These are phyloP conservation scores for Wickerhamomyces sydowiorum DNA, from an alignment of 805 yeast species.

Conservation along the genomic window DNA sequence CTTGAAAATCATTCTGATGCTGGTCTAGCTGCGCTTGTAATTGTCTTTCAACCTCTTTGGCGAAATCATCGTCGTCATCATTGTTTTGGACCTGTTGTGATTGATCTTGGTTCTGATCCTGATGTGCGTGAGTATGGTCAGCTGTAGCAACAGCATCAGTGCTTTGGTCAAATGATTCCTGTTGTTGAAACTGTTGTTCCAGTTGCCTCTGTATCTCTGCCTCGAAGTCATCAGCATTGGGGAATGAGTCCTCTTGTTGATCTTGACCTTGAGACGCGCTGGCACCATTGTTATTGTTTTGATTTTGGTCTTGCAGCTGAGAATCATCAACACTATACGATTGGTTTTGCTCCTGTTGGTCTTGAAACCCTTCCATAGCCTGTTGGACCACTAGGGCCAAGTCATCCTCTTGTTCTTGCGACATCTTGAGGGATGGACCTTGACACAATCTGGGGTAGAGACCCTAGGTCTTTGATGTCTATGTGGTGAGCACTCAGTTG, in stretches of 20 bases:
- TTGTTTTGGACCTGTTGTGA: neutral
- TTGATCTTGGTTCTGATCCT: neutral
- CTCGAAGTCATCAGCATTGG: constrained; percentile 16
- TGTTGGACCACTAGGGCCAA: constrained; percentile 33
- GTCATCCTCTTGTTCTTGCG: constrained; percentile 23
- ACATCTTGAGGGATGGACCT: neutral
- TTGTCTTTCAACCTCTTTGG: constrained; percentile 22
- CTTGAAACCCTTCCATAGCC: constrained; percentile 27
- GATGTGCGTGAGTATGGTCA: neutral
- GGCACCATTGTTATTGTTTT: neutral
- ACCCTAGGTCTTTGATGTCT: no score
- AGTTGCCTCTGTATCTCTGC: constrained; percentile 19
- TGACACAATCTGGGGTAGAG: constrained; percentile 1
- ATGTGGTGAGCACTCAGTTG: neutral
- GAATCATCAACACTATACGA: neutral
- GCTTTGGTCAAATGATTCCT: constrained; percentile 1
- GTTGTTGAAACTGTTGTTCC: constrained; percentile 16
- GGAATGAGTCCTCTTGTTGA: neutral
- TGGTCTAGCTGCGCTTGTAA: constrained; percentile 14
- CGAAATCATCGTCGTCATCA: constrained; percentile 21
- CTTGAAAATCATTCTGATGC: neutral
- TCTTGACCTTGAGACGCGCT: neutral
- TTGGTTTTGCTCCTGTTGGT: constrained; percentile 4
- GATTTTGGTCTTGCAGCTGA: no score
- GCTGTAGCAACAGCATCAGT: neutral